Evolutionary conservation across 2,329 filamentous ascomycete genomes (phyloP), one percentile per base, ranked within the genome.

Genomic region (Fusarium mexicanum): DNA sequence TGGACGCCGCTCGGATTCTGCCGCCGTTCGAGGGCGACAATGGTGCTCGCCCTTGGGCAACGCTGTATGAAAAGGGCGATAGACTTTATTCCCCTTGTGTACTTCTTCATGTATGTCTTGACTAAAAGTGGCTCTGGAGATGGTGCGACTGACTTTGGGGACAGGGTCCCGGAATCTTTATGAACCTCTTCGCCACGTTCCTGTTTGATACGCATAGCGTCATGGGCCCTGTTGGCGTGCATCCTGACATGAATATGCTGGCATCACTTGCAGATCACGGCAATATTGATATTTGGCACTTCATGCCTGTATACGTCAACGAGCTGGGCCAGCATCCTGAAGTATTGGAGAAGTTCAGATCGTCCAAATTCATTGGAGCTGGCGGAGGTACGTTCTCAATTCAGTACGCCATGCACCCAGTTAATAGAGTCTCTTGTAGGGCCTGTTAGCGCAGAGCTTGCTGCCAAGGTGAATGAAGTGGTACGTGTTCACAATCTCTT

Each of bases 351-450:
- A 51, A 35, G 48, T 35, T 51, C n/a, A 51, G n/a, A 8, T 24
- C n/a, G 2, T 51, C 48, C 17, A 51, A 51, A 6, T 51, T 51
- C 11, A 24, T 35, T 2, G 48, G 48, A 33, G 48, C 48, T 24
- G 48, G 31, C 1, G 48, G 48, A 51, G 31, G 48, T 51, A 35
- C 4, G 17, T 24, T 24, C 3, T 0, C 17, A 18, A 6, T 13
- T 18, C 17, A 24, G 1, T 5, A 8, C 3, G 11, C 8, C 4
- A 24, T 4, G 6, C 3, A 7, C 22, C 8, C 7, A 6, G 22
- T 14, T 51, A 10, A 51, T 22, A 17, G 9, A n/a, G 7, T 24
- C 11, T 51, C 31, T 35, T 35, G 10, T 9, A 51, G 48, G 48
- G 1, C 48, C 48, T 10, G 48, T 51, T 0, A 51, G 48, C 17